Evolutionary conservation across 2,329 filamentous ascomycete genomes (phyloP).

Genomic region (Apiospora pterosperma): DNA sequence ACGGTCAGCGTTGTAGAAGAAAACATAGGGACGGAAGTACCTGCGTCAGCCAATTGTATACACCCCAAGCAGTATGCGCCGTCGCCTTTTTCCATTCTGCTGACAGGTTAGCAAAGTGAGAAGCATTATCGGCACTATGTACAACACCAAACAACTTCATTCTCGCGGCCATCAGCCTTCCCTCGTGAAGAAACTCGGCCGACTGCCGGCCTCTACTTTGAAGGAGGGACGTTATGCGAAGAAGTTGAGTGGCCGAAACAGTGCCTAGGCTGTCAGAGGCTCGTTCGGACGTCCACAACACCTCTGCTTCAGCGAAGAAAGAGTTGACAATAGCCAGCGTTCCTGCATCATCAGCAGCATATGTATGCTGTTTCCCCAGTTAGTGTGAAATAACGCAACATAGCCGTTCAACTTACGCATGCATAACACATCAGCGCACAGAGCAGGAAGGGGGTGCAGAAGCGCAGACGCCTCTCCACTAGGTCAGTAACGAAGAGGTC

Average conservation of each 20-base stretch:
- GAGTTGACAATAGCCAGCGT: neutral
- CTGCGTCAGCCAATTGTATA: constrained; percentile 5
- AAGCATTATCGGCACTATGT: neutral
- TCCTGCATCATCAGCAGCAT: neutral
- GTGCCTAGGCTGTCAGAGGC: neutral
- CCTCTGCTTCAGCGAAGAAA: constrained; percentile 2
- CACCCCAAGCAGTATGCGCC: constrained; percentile 6
- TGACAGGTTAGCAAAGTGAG: neutral
- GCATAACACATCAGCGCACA: constrained; percentile 13
- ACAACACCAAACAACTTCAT: constrained; percentile 3
- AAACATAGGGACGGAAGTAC: neutral
- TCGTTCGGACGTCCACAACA: constrained; percentile 3
- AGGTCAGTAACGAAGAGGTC: constrained; percentile 17
- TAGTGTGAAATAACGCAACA: constrained; percentile 13
- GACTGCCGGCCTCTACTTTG: neutral
- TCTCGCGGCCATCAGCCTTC: neutral
- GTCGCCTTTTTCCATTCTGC: constrained; percentile 2
- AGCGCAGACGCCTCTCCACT: constrained; percentile 9
- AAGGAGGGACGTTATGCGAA: neutral
- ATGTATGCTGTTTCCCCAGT: neutral
- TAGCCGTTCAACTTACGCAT: constrained; percentile 10
- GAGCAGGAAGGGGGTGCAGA: constrained; percentile 16
- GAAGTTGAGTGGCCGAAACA: neutral
- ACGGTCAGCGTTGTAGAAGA: neutral
- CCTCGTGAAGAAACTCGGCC: neutral